Percentiles rank a stretch among this genome's conserved stretches.
Evolutionary conservation across 2,329 filamentous ascomycete species (phyloP).

Genomic region (Phialocephala subalpina): DNA sequence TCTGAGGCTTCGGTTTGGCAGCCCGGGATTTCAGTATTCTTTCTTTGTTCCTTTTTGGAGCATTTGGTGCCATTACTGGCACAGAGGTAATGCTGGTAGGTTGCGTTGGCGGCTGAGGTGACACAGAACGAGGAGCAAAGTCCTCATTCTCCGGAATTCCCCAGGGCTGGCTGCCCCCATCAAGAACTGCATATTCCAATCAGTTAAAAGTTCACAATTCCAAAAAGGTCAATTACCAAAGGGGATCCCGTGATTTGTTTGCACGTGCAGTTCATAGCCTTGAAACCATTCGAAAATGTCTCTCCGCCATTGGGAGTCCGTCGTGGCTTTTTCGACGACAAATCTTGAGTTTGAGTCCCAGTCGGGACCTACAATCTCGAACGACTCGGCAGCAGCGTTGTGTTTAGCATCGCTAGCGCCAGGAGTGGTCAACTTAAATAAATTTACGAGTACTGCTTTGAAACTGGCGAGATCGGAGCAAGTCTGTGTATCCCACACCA

Average conservation of each 20-base stretch:
- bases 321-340: conserved; percentile 17
- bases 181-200: neutral
- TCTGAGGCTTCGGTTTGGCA: conserved; percentile 20
- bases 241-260: neutral
- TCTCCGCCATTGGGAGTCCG: conserved; percentile 15
- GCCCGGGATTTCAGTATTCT: conserved; percentile 28
- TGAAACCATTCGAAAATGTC: conserved; percentile 11
- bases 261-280: neutral
- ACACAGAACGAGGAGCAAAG: no score
- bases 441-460: neutral
- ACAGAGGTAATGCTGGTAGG: neutral
- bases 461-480: neutral
- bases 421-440: neutral
- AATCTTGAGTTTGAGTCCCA: neutral
- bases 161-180: neutral
- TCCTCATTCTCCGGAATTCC: neutral
- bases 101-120: neutral
- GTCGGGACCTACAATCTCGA: neutral
- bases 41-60: conserved; percentile 29
- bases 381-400: neutral
- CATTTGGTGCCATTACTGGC: neutral
- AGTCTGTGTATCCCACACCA: neutral
- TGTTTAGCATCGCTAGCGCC: neutral
- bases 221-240: neutral
- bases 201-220: neutral